Evolutionary conservation across 2,329 filamentous ascomycete species (phyloP), one percentile per base, ranked within the genome.

Genomic region (Tolypocladium album): DNA sequence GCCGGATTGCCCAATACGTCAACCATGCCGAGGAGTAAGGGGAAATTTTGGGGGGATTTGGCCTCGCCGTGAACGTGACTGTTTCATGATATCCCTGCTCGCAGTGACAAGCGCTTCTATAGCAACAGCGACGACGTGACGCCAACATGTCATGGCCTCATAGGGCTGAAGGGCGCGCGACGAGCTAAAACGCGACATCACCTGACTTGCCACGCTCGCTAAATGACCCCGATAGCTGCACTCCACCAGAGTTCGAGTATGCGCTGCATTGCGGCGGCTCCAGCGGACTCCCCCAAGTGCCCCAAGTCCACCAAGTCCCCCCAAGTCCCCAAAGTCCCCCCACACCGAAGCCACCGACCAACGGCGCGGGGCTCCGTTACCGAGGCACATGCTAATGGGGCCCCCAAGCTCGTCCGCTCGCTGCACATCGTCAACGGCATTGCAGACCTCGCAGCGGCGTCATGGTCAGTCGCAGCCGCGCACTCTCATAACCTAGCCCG

Each of bases 351-450:
- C 34, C 12, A 20, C 24, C 6, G 40, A 11, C 55, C 38, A 43
- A 15, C 22, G 39, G 34, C 24, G 39, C 5, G 22, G 24, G 55
- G 24, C 27, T n/a, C 38, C 39, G 47, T 56, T 55, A 66, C 71
- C 71, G 71, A 73, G 71, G 71, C 71, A 73, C 70, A 73, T 72
- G 68, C 62, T 64, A 70, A 55, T n/a, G 50, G 31, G 9, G 20
- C 20, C 2, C 15, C 3, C 24, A 20, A 20, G 24, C 24, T 52
- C 47, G 13, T 50, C 45, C 24, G 17, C 17, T 27, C 45, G 13
- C 27, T 31, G 24, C 47, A 27, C 27, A 17, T 52, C 27, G 47
- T 52, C 27, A 17, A 52, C 47, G 20, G 47, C 8, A 36, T 12
- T 4, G 47, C 27, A 52, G 17, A 52, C 17, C 47, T 20, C 45